Evolutionary conservation across 2,329 filamentous ascomycete species (phyloP).

Genomic region (Scytalidium sp.): DNA sequence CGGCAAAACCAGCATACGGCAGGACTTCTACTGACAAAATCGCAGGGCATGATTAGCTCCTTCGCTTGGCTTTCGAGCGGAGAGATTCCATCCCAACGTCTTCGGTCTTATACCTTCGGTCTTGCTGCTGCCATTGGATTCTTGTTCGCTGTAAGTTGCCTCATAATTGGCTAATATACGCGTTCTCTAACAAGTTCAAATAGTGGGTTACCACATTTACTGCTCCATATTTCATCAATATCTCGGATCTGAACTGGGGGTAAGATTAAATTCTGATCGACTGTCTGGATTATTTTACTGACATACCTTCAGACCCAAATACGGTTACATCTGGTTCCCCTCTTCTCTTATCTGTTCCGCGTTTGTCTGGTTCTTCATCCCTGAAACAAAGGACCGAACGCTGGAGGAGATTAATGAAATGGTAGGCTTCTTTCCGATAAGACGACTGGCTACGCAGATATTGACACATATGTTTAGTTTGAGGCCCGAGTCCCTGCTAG

Average conservation of each 20-base stretch:
- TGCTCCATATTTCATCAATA: conserved; percentile 59
- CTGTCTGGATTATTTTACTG: too few relatives aligned
- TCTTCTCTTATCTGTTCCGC: conserved; percentile 1
- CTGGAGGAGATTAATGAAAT: conserved; percentile 53
- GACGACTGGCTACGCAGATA: background rate
- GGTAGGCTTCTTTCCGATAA: conserved; percentile 27
- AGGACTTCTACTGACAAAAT: background rate
- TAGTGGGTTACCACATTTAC: conserved; percentile 47
- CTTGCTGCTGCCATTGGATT: conserved; percentile 51
- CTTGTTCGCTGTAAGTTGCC: conserved; percentile 40
- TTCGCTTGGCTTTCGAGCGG: conserved; percentile 57
- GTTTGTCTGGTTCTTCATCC: conserved; percentile 19
- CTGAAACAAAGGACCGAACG: conserved; percentile 27
- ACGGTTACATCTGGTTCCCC: conserved; percentile 55
- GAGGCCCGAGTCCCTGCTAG: conserved; percentile 37
- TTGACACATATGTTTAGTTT: conserved; percentile 19
- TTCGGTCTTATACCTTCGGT: conserved; percentile 55
- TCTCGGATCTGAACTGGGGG: conserved; percentile 50
- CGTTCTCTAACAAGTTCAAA: background rate
- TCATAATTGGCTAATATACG: background rate
- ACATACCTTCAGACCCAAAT: conserved; percentile 38
- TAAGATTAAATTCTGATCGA: too few relatives aligned
- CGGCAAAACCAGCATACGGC: too few relatives aligned
- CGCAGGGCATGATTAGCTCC: conserved; percentile 36
- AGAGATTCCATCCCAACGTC: conserved; percentile 53